Evolutionary conservation across 2,329 filamentous ascomycete species (phyloP), one percentile per base, ranked within the genome.

Genomic region (Aspergillus sp.): DNA sequence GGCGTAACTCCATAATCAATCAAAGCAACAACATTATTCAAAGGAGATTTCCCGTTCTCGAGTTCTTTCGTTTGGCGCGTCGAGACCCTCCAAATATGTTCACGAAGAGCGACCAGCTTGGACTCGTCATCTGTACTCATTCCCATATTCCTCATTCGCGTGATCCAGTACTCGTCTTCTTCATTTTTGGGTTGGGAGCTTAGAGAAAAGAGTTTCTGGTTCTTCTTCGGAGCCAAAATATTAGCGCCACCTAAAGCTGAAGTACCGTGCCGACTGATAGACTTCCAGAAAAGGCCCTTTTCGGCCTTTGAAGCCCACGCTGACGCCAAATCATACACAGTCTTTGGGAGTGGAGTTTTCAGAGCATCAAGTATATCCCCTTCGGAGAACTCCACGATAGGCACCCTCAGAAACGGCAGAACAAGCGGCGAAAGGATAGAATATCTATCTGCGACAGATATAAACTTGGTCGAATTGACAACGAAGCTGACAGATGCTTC

Each of bases 81-180:
- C 50, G 89, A 89, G 7, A 95, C 83, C 40, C 90, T 86, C 90
- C 91, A 96, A 41, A 99, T 90, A 68, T 96, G 98, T 69, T 97
- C 93, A 57, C 90, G 83, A 11, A 99, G 80, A 5, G 88, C 89
- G 37, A 98, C 79, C 2, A 99, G 78, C 73, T 99, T 98, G 69
- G 89, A 85, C 64, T 99, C 95, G 65, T 99, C 93, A 45, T 97
- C 93, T 1, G 81, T 70, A 1, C 82, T 79, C 79, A 99, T 86
- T 0, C 95, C 95, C 42, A 96, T 85, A 62, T 91, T 96, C 51
- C 90, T 86, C 48, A 99, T 77, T 62, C 91, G 89, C 13, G 84
- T 81, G n/a, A 99, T 79, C 93, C 95, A 98, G 64, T 92, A 86
- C 61, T 97, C 92, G 69, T 99, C 95, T 72, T 98, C 93, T 8